phyloP scores from a whole-genome alignment of 176 grass and related monocot species.

The Calamus simplicifolius region DNA sequence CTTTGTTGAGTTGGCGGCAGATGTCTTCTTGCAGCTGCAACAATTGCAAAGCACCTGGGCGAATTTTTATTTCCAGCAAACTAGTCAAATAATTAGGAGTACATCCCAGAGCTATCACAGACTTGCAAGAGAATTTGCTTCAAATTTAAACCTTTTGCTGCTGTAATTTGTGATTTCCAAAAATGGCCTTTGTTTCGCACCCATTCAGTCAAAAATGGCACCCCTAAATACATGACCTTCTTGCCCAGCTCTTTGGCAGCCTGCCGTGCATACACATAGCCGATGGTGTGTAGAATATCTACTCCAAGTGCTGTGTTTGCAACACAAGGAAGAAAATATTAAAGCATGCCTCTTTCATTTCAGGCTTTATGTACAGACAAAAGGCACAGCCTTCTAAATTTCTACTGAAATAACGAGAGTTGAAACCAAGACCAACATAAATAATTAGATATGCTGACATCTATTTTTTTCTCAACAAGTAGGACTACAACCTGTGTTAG shows the following conservation, averaged over 20 bases:
- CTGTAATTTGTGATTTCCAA: slow-evolving; percentile 94
- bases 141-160: slow-evolving; percentile 73
- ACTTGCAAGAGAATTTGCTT: background rate
- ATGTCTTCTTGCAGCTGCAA: slow-evolving; percentile 83
- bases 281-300: slow-evolving; percentile 83
- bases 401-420: no score
- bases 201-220: slow-evolving; percentile 90
- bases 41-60: slow-evolving; percentile 81
- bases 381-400: no score
- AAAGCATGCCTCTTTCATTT: background rate
- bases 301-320: slow-evolving; percentile 54
- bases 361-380: no score
- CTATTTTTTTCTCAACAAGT: no score
- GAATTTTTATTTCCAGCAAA: slow-evolving; percentile 29
- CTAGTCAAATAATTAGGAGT: slow-evolving; percentile 35
- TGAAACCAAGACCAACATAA: no score
- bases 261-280: slow-evolving; percentile 82
- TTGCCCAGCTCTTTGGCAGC: slow-evolving; percentile 94
- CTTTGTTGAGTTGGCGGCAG: slow-evolving; percentile 68
- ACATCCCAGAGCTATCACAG: slow-evolving; percentile 11
- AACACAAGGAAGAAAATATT: background rate
- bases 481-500: slow-evolving; percentile 40
- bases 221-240: slow-evolving; percentile 93
- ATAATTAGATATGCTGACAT: no score
- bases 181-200: slow-evolving; percentile 97